Conservation (phyloP, 495 filamentous ascomycete species). For the Astrothelium macrocarpum region DNA sequence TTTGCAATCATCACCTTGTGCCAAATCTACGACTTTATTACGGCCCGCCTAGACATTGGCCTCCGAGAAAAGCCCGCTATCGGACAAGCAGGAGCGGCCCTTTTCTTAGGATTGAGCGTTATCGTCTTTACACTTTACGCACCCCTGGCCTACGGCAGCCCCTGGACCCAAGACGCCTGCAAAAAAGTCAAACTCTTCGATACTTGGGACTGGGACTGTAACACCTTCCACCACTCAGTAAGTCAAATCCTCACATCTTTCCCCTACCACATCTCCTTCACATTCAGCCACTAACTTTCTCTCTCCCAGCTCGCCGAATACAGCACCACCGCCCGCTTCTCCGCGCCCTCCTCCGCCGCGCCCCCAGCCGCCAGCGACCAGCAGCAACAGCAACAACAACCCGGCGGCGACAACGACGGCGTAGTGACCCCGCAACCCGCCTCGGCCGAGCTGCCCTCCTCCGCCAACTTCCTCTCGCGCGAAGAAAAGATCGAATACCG, state of each 20-base stretch:
- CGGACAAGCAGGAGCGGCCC: conserved; percentile 57
- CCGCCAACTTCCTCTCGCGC: conserved; percentile 41
- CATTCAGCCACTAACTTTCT: background rate
- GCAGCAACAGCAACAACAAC: conserved; percentile 17
- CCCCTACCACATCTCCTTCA: background rate
- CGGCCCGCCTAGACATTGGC: conserved; percentile 58
- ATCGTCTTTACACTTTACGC: conserved; percentile 75
- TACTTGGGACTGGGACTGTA: conserved; percentile 96
- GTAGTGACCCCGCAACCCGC: conserved; percentile 21
- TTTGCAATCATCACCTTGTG: conserved; percentile 84
- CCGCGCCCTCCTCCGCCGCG: conserved; percentile 7
- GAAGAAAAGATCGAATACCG: conserved; percentile 91
- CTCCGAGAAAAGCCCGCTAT: conserved; percentile 61
- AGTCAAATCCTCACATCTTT: conserved; percentile 36
- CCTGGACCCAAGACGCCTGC: conserved; percentile 85
- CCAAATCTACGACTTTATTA: conserved; percentile 78
- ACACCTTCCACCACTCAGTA: conserved; percentile 79
- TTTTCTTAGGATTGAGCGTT: conserved; percentile 61
- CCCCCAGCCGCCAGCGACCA: conserved; percentile 11
- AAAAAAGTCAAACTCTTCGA: conserved; percentile 75
- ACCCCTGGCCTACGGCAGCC: conserved; percentile 84
- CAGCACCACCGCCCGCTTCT: conserved; percentile 5
- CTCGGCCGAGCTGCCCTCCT: conserved; percentile 10
- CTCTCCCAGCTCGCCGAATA: conserved; percentile 18
- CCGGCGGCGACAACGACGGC: conserved; percentile 20